Base-by-base conservation (phyloP, 768 basidiomycete species). In the button mushroom (Agaricus bisporus) region DNA sequence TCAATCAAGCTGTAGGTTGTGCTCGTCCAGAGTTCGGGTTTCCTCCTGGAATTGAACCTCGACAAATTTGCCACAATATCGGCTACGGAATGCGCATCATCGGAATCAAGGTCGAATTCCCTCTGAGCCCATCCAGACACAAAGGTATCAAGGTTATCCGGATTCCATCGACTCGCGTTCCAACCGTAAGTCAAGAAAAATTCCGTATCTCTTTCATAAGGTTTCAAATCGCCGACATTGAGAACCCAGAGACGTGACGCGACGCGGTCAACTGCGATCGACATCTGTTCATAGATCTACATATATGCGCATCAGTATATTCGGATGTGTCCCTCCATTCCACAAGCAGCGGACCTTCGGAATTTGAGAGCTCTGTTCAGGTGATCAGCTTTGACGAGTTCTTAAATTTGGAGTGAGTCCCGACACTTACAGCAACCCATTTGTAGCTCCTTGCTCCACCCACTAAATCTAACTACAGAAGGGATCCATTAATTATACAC, bases 221-320 rank as follows among this genome's bases (percentile, higher is more conserved):
- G 84, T 62, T 87, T 87, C 49, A 88, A 67, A 59, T 87, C 85
- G 12, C 86, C 86, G 48, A 88, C 85, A 60, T 87, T 88, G 49
- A 88, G 66, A 37, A 88, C 76, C 83, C 84, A 86, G 43, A 88
- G 68, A 12, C 71, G 71, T 10, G 70, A 75, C 8, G 83, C 83
- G 29, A 80, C 70, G 35, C 80, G 78, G 17, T 79, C 77, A 8
- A 80, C 72, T 0, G 84, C 81, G 22, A 85, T 70, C 15, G 82
- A 81, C 76, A 88, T 76, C 69, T 86, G 83, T 59, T 88, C 83
- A 65, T 76, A 81, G 7, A 78, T 74, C 79, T 80, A 49, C 5
- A 26, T 18, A 28, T 14, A 26, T 41, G 18, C n/a, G n/a, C 9
- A 25, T 18, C 11, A 29, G 25, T 46, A 14, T 32, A 17, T 28